phyloP scores from a whole-genome alignment of 805 yeast species.

The Candida palmyrensis region DNA sequence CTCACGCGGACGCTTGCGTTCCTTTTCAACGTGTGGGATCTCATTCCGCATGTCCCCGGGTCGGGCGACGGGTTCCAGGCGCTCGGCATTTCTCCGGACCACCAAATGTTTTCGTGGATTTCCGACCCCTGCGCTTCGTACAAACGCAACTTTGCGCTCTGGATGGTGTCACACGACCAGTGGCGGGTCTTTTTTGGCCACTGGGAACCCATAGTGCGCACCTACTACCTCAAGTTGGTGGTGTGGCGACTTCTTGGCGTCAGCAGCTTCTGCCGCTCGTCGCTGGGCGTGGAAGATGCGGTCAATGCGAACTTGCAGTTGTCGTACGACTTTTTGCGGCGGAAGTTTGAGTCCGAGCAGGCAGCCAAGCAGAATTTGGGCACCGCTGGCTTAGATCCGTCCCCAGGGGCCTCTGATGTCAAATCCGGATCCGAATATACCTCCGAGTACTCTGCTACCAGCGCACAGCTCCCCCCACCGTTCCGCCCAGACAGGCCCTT shows the following conservation, averaged over 20 bases:
- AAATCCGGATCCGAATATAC: slow-evolving; percentile 12
- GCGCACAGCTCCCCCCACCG: too few species aligned
- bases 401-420: too few species aligned
- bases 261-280: slow-evolving; percentile 29
- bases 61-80: slow-evolving; percentile 3
- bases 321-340: slow-evolving; percentile 16
- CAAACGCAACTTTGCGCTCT: slow-evolving; percentile 45
- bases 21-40: slow-evolving; percentile 71
- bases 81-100: slow-evolving; percentile 2
- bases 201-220: slow-evolving; percentile 74
- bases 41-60: slow-evolving; percentile 42
- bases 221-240: slow-evolving; percentile 60
- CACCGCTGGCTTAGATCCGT: too few species aligned
- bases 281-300: slow-evolving; percentile 23
- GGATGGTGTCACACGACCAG: slow-evolving; percentile 45
- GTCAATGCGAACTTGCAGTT: slow-evolving; percentile 26
- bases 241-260: slow-evolving; percentile 59
- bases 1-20: slow-evolving; percentile 61
- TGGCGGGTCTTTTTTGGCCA: slow-evolving; percentile 65
- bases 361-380: slow-evolving; percentile 9
- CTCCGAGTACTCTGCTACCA: too few species aligned
- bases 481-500: slow-evolving; percentile 35
- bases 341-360: slow-evolving; percentile 7
- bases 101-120: slow-evolving; percentile 34
- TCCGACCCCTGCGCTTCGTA: slow-evolving; percentile 32